Base-by-base conservation (phyloP, 805 yeast species). In the Priceomyces carsonii region DNA sequence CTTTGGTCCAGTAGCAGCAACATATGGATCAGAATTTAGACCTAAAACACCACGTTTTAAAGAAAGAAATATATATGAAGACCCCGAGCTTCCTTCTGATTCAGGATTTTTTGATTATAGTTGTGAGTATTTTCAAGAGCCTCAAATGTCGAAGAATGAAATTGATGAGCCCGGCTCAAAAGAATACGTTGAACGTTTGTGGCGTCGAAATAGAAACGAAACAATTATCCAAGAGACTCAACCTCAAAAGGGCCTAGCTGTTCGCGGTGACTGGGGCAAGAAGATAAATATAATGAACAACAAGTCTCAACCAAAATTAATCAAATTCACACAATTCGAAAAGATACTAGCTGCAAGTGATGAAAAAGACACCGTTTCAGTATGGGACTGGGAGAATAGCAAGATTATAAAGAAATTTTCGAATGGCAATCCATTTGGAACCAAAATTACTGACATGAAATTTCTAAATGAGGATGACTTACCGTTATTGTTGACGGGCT, bases 61-160 rank as follows among this genome's bases (percentile, higher is more conserved):
- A 7, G 57, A 61, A 18, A 45, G 72, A 25, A 67, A 65, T 35
- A 40, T 59, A 6, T 48, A 56, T n/a, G 40, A 42, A 5, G 45
- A 43, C 14, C 77, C 79, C 2, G 62, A 61, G 4, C 49, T 83
- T 3, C 84, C 87, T 1, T 55, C 77, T 8, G 67, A 68, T 4
- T 80, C 87, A 7, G 76, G 77, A 5, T 83, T 85, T 48, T 75
- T 85, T 42, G 85, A 82, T 33, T 85, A 82, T 57, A 77, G 85
- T 48, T 77, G 87, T 40, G 99, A 93, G 57, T 90, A 89, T 53
- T 93, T 91, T 65, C 95, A 90, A 51, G 98, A 90, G 53, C 97
- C 99, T 0, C 98, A 91, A 54, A 82, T 90, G 82, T 80, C 86
- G 8, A 81, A 79, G 39, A 75, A 77, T 35, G 97, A 91, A 47